Evolutionary conservation across 1,139 yeast species (phyloP).

Genomic region (Kodamaea sp.): DNA sequence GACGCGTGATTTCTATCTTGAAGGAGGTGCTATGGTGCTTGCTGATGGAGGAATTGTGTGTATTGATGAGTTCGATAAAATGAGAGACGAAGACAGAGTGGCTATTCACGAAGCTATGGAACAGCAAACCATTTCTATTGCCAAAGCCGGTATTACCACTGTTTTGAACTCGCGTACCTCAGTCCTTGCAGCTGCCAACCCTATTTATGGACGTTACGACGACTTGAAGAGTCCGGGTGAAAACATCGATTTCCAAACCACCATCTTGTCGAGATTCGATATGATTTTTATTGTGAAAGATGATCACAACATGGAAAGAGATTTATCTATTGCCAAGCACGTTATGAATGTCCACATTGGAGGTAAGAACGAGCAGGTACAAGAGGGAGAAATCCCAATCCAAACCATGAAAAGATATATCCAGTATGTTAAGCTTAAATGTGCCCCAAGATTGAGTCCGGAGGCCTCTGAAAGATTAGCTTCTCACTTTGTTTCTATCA

Average conservation of each 20-base stretch:
- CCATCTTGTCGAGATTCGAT: conserved; percentile 94
- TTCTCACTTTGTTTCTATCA: conserved; percentile 90
- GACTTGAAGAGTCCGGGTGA: conserved; percentile 97
- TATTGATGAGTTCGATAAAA: conserved; percentile 98
- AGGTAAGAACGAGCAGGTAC: conserved; percentile 52
- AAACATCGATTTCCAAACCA: conserved; percentile 95
- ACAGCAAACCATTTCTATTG: conserved; percentile 98
- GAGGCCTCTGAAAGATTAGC: conserved; percentile 91
- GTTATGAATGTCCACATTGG: conserved; percentile 96
- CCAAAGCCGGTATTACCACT: conserved; percentile 98
- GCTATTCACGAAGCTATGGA: conserved; percentile 99
- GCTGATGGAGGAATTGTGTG: conserved; percentile 99
- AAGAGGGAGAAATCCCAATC: conserved; percentile 86
- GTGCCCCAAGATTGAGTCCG: conserved; percentile 90
- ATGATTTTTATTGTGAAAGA: conserved; percentile 98
- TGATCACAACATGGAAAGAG: conserved; percentile 85
- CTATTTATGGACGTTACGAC: conserved; percentile 94
- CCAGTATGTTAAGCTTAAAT: conserved; percentile 82
- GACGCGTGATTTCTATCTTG: conserved; percentile 89
- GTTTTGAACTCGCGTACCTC: conserved; percentile 93
- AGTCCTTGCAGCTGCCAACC: conserved; percentile 97
- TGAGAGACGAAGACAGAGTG: conserved; percentile 98
- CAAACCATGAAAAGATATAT: conserved; percentile 90
- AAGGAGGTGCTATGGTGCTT: conserved; percentile 99
- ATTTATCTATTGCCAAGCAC: conserved; percentile 88